Base-by-base conservation (phyloP, 176 grass and related monocot genomes). In the Areca catechu region DNA sequence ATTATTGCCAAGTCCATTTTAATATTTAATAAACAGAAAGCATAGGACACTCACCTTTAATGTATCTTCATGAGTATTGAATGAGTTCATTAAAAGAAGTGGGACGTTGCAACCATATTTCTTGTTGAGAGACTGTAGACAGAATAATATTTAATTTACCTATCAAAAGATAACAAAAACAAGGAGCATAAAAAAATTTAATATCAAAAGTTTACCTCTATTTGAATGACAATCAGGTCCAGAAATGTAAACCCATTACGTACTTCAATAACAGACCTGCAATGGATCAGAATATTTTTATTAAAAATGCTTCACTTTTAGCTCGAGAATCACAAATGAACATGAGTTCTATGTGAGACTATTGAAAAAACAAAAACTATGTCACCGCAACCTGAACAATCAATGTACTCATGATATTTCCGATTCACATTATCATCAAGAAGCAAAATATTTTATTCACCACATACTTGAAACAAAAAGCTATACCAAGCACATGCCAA, bases 11-110 rank as follows among this genome's bases (percentile, higher is more conserved):
- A 43, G 2, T 43, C 34, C 2, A 43, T 14, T 12, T 34, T 43
- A 3, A 43, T 43, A 43, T 43, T 12, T 43, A 43, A 2, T 43
- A 43, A 43, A 43, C 34, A 43, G 34, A 43, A 43, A 43, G 10
- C 34, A 43, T 12, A 10, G 51, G 29, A 22, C 61, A 67, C 28
- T 48, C 53, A 88, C 92, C 78, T 91, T 97, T 20, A 71, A 67
- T 54, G 86, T 97, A 66, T 97, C 92, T 1, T 97, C 92, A 51
- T 97, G 77, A 66, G 92, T 97, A 58, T 97, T 91, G 68, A 97
- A 97, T 27, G 92, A 97, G 61, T 97, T 97, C 92, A 97, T 97
- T 60, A 97, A 69, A 65, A 97, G 92, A 61, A 97, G 73, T 3
- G 92, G 92, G 27, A 97, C 92, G 58, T 97, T 82, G 74, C 83